phyloP scores from a whole-genome alignment of 306 rosid species.

The Psophocarpus tetragonolobus region DNA sequence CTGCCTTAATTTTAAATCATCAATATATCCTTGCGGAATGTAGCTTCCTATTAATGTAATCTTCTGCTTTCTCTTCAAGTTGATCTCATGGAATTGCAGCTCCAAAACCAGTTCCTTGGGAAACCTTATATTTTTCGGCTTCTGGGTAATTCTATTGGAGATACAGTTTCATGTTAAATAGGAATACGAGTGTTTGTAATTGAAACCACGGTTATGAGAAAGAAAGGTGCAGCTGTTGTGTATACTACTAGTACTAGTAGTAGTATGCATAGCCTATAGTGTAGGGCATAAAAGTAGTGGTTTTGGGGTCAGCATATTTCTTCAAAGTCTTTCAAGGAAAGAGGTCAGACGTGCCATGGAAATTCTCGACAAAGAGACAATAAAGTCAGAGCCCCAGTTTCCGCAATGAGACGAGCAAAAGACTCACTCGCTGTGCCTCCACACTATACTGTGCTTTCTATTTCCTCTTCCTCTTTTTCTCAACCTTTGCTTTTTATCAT shows the following conservation, averaged over 20 bases:
- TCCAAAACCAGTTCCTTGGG: not conserved
- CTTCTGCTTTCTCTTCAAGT: not conserved
- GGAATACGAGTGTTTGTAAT: not conserved
- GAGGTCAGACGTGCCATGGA: slow-evolving; percentile 49
- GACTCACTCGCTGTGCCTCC: slow-evolving; percentile 19
- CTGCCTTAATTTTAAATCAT: not conserved
- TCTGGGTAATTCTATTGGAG: too few relatives aligned
- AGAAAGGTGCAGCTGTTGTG: slow-evolving; percentile 3
- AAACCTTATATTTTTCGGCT: too few relatives aligned
- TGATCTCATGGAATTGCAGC: not conserved
- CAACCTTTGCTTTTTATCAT: not conserved
- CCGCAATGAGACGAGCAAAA: slow-evolving; percentile 34
- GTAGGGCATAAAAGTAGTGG: not conserved
- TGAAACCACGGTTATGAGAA: not conserved
- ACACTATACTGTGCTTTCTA: slow-evolving; percentile 5
- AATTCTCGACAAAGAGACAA: slow-evolving; percentile 82
- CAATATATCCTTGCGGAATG: too few relatives aligned
- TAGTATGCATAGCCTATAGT: not conserved
- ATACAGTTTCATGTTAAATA: too few relatives aligned
- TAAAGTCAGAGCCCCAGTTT: slow-evolving; percentile 52
- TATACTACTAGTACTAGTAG: too few relatives aligned
- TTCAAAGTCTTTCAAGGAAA: slow-evolving; percentile 17
- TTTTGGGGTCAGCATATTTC: slow-evolving; percentile 26
- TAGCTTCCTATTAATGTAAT: not conserved
- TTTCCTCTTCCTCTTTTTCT: not conserved